Base-by-base conservation (phyloP, 2,329 filamentous ascomycete species). In the Microsporum audouinii region DNA sequence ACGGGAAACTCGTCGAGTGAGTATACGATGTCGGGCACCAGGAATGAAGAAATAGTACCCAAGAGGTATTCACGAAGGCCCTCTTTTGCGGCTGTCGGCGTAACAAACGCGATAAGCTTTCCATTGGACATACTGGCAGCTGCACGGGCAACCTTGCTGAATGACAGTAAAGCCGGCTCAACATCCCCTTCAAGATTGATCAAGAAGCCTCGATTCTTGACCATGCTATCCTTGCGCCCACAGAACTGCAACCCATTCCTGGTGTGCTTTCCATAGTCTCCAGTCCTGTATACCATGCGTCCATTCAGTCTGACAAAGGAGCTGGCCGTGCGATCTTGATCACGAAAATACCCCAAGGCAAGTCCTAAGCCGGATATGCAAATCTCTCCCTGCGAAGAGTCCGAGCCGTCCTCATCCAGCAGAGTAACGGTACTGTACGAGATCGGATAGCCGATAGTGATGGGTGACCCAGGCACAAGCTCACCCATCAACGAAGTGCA, bases 31-130 rank as follows among this genome's bases (percentile, higher is more conserved):
- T 62, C 55, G 60, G 64, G 27, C 34, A 41, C 1, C 7, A 47
- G 10, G 4, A 27, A 47, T 29, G 43, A 29, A 2, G n/a, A 7
- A 23, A 27, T 1, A 23, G 6, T 47, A 6, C 3, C 17, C 27
- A 3, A 27, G 17, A 47, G n/a, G 23, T 81, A 92, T 31, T 77
- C 97, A 4, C 89, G 86, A 69, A 96, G 92, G 0, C 96, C 96
- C 63, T 90, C 96, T 71, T 91, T 92, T 71, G 92, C 92, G 0
- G 91, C 97, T 71, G 78, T 92, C 7, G 64, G 64, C 8, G 62
- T 57, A 1, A 66, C 47, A 33, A 65, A 66, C 3, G 39, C 58
- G 7, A 60, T 39, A 34, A 60, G 41, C 34, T 51, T 60, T 17
- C 49, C 58, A 51, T 27, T 33, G 2, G 10, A 29, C 45, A 53